Evolutionary conservation across 768 basidiomycete genomes (phyloP).

Genomic region (Trametopsis cervina): DNA sequence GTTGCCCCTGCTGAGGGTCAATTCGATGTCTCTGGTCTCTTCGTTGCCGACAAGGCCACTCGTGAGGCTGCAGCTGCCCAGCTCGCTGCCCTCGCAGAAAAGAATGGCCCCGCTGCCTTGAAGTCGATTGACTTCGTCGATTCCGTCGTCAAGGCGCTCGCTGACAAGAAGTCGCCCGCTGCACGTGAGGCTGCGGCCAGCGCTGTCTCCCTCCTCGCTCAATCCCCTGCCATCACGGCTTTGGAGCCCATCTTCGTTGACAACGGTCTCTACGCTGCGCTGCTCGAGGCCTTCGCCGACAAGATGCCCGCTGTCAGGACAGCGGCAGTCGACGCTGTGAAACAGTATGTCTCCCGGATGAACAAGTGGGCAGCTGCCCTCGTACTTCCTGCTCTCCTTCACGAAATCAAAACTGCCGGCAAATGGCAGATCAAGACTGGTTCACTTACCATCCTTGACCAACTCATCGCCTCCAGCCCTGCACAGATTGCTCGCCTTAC

Average conservation of each 20-base stretch:
- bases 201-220: conserved; percentile 59
- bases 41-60: conserved; percentile 78
- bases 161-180: conserved; percentile 92
- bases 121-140: conserved; percentile 61
- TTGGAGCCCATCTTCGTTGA: conserved; percentile 87
- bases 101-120: conserved; percentile 77
- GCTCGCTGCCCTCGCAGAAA: conserved; percentile 71
- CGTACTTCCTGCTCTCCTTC: conserved; percentile 81
- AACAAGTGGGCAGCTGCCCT: conserved; percentile 85
- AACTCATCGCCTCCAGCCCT: conserved; percentile 80
- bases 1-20: conserved; percentile 48
- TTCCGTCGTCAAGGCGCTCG: conserved; percentile 75
- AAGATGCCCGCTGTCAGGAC: conserved; percentile 86
- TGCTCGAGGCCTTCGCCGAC: conserved; percentile 92
- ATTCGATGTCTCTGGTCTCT: conserved; percentile 70
- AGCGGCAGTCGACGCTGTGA: conserved; percentile 79
- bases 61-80: conserved; percentile 65
- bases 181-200: conserved; percentile 84
- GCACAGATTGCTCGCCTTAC: conserved; percentile 81
- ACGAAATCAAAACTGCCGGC: conserved; percentile 91
- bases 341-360: conserved; percentile 65
- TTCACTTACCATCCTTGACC: conserved; percentile 72
- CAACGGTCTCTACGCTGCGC: conserved; percentile 78
- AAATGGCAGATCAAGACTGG: conserved; percentile 98
- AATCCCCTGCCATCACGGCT: conserved; percentile 66